Evolutionary conservation across 352 stramenopile genomes (phyloP).

Genomic region (Aphanomyces cochlioides): DNA sequence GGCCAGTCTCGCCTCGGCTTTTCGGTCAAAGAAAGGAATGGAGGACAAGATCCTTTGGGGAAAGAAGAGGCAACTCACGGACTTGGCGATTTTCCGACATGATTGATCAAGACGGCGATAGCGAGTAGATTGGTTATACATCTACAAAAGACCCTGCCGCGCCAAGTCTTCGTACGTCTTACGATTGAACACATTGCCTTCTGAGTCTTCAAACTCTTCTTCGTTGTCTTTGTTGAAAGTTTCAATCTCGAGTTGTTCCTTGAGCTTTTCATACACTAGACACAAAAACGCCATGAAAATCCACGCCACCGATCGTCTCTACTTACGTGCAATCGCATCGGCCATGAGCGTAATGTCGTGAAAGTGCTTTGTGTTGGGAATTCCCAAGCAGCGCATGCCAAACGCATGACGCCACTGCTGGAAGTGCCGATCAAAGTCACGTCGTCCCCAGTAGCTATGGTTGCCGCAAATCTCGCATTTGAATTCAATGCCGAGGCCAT

Average conservation of each 20-base stretch:
- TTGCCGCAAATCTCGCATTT: slow-evolving; percentile 99
- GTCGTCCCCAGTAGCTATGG: slow-evolving; percentile 95
- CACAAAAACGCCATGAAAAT: background rate
- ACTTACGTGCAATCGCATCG: slow-evolving; percentile 86
- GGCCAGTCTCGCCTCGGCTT: too few species aligned
- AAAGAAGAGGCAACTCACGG: too few species aligned
- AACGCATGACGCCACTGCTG: slow-evolving; percentile 97
- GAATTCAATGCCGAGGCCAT: slow-evolving; percentile 98
- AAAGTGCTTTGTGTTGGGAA: slow-evolving; percentile 99
- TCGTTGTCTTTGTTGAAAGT: slow-evolving; percentile 91
- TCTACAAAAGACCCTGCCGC: slow-evolving; percentile 93
- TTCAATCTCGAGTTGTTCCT: slow-evolving; percentile 90
- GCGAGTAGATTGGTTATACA: background rate
- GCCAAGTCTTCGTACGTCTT: slow-evolving; percentile 98
- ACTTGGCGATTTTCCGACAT: too few species aligned
- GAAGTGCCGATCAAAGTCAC: slow-evolving; percentile 97
- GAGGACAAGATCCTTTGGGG: too few species aligned
- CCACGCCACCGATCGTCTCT: slow-evolving; percentile 12
- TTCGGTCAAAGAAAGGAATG: too few species aligned
- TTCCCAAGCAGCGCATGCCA: slow-evolving; percentile 98
- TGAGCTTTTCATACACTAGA: slow-evolving; percentile 95
- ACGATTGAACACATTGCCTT: slow-evolving; percentile 97
- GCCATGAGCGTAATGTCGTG: slow-evolving; percentile 98
- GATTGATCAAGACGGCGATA: too few species aligned
- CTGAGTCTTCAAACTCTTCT: slow-evolving; percentile 99